Evolutionary conservation across 2,329 filamentous ascomycete genomes (phyloP).

Genomic region (Phymatotrichopsis omnivora): DNA sequence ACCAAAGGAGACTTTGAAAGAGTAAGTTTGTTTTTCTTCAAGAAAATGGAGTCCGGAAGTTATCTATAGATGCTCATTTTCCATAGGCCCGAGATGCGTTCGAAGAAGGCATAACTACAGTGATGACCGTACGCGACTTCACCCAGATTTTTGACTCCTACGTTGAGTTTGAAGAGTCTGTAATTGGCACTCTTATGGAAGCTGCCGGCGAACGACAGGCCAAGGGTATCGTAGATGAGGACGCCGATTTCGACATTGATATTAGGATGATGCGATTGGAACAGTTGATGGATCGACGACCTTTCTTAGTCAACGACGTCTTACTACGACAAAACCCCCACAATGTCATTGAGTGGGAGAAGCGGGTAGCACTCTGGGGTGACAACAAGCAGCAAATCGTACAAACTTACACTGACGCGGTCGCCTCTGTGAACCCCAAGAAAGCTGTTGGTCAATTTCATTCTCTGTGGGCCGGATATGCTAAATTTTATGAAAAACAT

Average conservation of each 20-base stretch:
- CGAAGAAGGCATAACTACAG: slow-evolving; percentile 91
- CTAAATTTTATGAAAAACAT: slow-evolving; percentile 88
- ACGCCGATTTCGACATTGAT: slow-evolving; percentile 87
- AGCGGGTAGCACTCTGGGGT: slow-evolving; percentile 89
- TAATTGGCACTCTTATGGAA: slow-evolving; percentile 87
- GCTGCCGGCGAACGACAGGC: slow-evolving; percentile 69
- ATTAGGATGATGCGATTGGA: slow-evolving; percentile 97
- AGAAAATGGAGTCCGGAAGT: not conserved
- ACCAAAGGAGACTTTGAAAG: slow-evolving; percentile 85
- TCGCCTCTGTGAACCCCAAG: slow-evolving; percentile 85
- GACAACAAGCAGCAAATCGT: slow-evolving; percentile 86
- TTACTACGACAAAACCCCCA: slow-evolving; percentile 90
- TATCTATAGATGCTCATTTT: slow-evolving; percentile 9
- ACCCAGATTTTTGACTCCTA: slow-evolving; percentile 95
- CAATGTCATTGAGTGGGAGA: slow-evolving; percentile 94
- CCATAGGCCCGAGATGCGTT: slow-evolving; percentile 68
- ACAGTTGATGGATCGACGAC: slow-evolving; percentile 91
- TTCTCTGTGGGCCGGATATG: slow-evolving; percentile 92
- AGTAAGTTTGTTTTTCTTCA: slow-evolving; percentile 10
- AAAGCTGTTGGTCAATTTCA: slow-evolving; percentile 90
- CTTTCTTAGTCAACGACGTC: slow-evolving; percentile 94
- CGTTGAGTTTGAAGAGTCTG: slow-evolving; percentile 90
- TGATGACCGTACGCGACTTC: slow-evolving; percentile 98
- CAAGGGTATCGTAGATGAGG: slow-evolving; percentile 64
- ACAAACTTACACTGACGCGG: slow-evolving; percentile 88